Percentiles rank a stretch among this genome's conserved stretches.
These are phyloP conservation scores for Malassezia restricta DNA, from an alignment of 1,284 basidiomycete species.

Conservation along the genomic window DNA sequence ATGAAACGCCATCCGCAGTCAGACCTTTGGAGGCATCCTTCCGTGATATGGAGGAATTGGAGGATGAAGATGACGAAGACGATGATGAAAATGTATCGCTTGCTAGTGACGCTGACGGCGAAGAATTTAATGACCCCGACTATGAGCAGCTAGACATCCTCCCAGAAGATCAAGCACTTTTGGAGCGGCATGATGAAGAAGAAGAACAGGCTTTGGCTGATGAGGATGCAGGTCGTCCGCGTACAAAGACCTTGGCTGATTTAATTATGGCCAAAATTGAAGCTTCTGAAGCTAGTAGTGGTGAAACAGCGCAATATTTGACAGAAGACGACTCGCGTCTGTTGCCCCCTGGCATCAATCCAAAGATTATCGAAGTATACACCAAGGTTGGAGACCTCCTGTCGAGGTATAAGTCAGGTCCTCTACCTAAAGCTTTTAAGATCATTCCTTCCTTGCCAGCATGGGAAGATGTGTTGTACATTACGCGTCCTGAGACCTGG, in stretches of 20 bases:
- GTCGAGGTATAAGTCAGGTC: constrained; percentile 83
- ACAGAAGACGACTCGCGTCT: constrained; percentile 20
- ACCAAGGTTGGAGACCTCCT: constrained; percentile 79
- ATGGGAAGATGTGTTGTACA: constrained; percentile 88
- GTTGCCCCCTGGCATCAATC: constrained; percentile 70
- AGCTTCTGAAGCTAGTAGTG: constrained; percentile 53
- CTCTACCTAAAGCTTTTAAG: constrained; percentile 94
- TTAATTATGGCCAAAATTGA: constrained; percentile 85
- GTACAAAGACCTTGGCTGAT: constrained; percentile 59
- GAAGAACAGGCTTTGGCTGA: constrained; percentile 14
- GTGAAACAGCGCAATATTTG: constrained; percentile 26
- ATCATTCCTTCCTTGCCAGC: constrained; percentile 88
- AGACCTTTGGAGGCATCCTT: constrained; percentile 17
- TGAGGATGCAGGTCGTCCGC: constrained; percentile 18
- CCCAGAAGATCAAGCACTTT: constrained; percentile 36
- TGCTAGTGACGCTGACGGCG: constrained; percentile 11
- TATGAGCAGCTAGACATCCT: constrained; percentile 38
- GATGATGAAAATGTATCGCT: constrained; percentile 23
- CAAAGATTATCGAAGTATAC: constrained; percentile 91
- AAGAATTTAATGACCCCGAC: constrained; percentile 32
- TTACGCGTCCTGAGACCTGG: constrained; percentile 86
- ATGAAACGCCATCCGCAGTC: not conserved
- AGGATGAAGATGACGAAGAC: constrained; percentile 29
- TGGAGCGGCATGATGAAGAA: constrained; percentile 33
- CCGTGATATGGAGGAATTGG: constrained; percentile 46